Evolutionary conservation across 139 green algal species (phyloP).

Genomic region (Asterochloris sp.): DNA sequence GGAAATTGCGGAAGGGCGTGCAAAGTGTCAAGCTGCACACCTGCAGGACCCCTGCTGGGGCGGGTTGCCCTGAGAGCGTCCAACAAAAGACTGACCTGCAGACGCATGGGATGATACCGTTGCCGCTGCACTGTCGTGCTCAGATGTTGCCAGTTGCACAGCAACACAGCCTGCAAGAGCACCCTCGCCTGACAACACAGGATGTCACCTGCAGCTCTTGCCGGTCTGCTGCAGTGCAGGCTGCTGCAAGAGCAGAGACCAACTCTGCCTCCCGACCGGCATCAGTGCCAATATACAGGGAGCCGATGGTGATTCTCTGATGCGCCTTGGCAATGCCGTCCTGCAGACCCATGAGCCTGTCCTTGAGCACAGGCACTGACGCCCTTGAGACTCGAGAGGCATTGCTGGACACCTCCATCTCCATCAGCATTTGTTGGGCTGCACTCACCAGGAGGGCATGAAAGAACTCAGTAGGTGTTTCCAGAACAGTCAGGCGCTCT

Average conservation of each 20-base stretch:
- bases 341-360: not conserved
- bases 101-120: no score
- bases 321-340: slow-evolving; percentile 8
- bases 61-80: slow-evolving; percentile 30
- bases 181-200: no score
- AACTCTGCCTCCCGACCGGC: slow-evolving; percentile 21
- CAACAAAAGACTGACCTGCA: slow-evolving; percentile 19
- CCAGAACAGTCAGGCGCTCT: not conserved
- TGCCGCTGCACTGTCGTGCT: no score
- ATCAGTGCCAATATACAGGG: slow-evolving; percentile 31
- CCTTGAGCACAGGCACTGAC: no score
- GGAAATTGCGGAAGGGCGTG: not conserved
- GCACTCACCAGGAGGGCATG: not conserved
- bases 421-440: not conserved
- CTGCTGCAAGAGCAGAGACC: slow-evolving; percentile 19
- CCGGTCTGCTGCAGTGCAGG: not conserved
- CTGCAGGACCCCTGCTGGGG: not conserved
- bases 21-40: not conserved
- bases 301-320: slow-evolving; percentile 19
- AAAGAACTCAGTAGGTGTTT: not conserved
- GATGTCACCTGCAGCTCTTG: not conserved
- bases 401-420: not conserved
- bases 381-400: not conserved
- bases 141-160: no score
- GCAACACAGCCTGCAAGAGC: no score